Percentiles rank a stretch among this genome's conserved stretches.
These are phyloP conservation scores for Amaranthus tricolor DNA, from an alignment of 179 eudicot genomes.

Conservation along the genomic window DNA sequence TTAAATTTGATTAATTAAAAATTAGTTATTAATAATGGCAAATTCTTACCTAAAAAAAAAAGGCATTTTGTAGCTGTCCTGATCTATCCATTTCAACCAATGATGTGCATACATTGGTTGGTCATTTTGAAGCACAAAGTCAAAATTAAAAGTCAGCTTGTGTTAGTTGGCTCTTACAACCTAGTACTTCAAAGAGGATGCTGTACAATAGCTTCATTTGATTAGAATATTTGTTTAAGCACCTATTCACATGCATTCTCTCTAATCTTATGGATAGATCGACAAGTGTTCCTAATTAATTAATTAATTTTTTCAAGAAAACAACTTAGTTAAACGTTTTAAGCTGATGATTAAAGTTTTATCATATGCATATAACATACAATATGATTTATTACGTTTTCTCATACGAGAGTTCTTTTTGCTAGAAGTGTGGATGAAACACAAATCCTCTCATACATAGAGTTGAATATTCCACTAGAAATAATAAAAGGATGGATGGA, in stretches of 20 bases:
- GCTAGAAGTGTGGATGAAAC: too few relatives aligned
- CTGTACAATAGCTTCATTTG: conserved; percentile 2
- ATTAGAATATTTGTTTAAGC: conserved; percentile 15
- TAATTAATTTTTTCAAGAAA: not conserved
- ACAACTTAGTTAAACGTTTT: too few relatives aligned
- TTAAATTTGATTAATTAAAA: too few relatives aligned
- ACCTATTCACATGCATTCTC: conserved; percentile 14
- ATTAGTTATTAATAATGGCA: too few relatives aligned
- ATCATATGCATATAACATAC: too few relatives aligned
- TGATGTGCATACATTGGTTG: conserved; percentile 11
- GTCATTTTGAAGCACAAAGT: conserved; percentile 34
- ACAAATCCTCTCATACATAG: too few relatives aligned
- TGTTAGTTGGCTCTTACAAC: conserved; percentile 3
- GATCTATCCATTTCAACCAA: conserved; percentile 9
- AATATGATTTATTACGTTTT: too few relatives aligned
- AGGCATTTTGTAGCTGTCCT: conserved; percentile 14
- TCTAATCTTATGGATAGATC: not conserved
- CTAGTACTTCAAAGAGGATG: conserved; percentile 12
- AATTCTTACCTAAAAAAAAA: not conserved
- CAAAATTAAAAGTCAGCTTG: conserved; percentile 19
- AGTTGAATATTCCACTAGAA: too few relatives aligned
- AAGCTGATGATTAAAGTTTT: too few relatives aligned
- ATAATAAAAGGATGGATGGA: too few relatives aligned
- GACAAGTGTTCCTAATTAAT: not conserved
- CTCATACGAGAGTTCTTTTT: too few relatives aligned